Conservation (phyloP, 73 alveolate species). For the Stentor coeruleus region DNA sequence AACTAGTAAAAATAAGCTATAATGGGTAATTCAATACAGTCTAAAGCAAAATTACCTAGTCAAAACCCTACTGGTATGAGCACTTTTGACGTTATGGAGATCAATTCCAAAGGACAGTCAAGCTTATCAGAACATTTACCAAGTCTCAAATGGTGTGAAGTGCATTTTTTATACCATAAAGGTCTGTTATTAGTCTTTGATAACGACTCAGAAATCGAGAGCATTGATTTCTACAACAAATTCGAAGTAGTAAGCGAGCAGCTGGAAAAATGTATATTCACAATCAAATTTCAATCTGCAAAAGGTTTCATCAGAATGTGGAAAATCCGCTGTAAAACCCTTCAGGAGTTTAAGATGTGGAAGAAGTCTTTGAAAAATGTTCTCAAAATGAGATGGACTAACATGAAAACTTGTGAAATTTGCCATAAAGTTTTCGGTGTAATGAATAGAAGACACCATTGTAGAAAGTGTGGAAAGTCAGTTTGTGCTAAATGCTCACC, state of each 20-base stretch:
- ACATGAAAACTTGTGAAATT: not conserved
- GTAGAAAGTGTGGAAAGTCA: not conserved
- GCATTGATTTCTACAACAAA: too few relatives aligned
- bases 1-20: too few relatives aligned
- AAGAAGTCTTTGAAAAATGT: not conserved
- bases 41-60: too few relatives aligned
- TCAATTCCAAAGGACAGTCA: too few relatives aligned
- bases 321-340: not conserved
- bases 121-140: too few relatives aligned
- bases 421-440: not conserved
- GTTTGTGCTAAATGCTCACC: constrained; percentile 13
- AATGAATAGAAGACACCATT: not conserved
- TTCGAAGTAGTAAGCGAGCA: not conserved
- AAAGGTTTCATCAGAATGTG: not conserved
- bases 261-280: not conserved
- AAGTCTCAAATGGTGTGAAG: too few relatives aligned
- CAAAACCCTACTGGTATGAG: too few relatives aligned
- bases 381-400: not conserved
- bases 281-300: not conserved
- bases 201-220: too few relatives aligned
- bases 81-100: too few relatives aligned
- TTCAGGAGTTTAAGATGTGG: not conserved
- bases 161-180: too few relatives aligned
- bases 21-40: too few relatives aligned
- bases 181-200: too few relatives aligned